Evolutionary conservation across 345 rosid genomes (phyloP).

Genomic region (Gossypium rotundifolium): DNA sequence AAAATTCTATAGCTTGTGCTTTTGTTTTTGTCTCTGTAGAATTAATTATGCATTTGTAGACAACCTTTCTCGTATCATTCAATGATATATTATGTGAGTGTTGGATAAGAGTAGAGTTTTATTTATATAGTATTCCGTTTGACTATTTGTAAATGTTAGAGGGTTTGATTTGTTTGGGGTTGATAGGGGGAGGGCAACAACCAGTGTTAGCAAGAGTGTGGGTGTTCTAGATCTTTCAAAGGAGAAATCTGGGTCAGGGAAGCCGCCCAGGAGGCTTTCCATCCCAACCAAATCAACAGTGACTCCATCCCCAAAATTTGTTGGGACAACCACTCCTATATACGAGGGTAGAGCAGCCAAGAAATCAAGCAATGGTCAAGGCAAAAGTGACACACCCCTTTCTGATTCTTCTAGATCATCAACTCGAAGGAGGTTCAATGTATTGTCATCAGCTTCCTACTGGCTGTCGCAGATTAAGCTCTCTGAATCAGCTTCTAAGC

Average conservation of each 20-base stretch:
- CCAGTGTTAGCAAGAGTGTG: constrained; percentile 68
- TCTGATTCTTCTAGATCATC: constrained; percentile 47
- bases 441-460: constrained; percentile 49
- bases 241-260: constrained; percentile 55
- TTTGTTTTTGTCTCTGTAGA: not conserved
- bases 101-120: not conserved
- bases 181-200: constrained; percentile 37
- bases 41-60: not conserved
- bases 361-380: constrained; percentile 32
- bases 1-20: not conserved
- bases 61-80: not conserved
- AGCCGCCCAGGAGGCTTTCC: constrained; percentile 82
- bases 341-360: constrained; percentile 45
- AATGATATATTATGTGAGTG: too few species aligned
- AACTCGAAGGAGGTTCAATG: constrained; percentile 39
- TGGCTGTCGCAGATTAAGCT: constrained; percentile 78
- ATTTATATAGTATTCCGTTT: not conserved
- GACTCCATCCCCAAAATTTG: constrained; percentile 28
- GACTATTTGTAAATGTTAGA: not conserved
- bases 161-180: not conserved
- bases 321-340: constrained; percentile 44
- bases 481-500: constrained; percentile 69
- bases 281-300: constrained; percentile 48
- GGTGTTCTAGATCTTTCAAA: constrained; percentile 64
- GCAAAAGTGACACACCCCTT: constrained; percentile 47